These are phyloP conservation scores for Roridomyces roridus DNA, from an alignment of 768 basidiomycete species.

Conservation along the genomic window DNA sequence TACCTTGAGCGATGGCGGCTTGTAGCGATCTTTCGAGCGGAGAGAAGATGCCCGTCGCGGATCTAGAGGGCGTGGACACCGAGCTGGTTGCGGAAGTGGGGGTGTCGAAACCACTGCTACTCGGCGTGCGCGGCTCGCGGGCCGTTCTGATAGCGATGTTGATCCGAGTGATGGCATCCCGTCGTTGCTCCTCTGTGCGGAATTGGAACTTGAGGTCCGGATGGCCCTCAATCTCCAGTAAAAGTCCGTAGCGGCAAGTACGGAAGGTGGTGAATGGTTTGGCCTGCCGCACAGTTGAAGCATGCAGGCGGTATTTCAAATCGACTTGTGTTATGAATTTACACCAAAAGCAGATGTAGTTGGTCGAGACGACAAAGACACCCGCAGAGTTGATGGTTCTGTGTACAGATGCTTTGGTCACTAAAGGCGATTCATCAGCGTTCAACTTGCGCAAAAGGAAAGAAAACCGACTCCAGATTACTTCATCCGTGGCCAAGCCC, in stretches of 20 bases:
- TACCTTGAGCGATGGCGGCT: slow-evolving; percentile 32
- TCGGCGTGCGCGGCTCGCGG: slow-evolving; percentile 15
- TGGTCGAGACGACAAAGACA: slow-evolving; percentile 46
- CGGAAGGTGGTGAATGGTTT: slow-evolving; percentile 36
- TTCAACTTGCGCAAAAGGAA: background rate
- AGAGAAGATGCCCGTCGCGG: slow-evolving; percentile 46
- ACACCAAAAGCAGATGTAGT: slow-evolving; percentile 54
- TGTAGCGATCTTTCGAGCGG: slow-evolving; percentile 50
- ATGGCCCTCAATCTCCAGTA: slow-evolving; percentile 53
- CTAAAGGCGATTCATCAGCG: slow-evolving; percentile 26
- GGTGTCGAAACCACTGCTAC: slow-evolving; percentile 1
- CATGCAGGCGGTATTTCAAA: slow-evolving; percentile 49
- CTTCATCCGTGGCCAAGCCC: slow-evolving; percentile 36
- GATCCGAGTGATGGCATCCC: slow-evolving; percentile 49
- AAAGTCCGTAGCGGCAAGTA: slow-evolving; percentile 42
- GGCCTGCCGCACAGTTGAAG: slow-evolving; percentile 46
- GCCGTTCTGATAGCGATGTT: slow-evolving; percentile 24
- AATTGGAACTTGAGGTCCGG: slow-evolving; percentile 57
- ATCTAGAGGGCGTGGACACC: slow-evolving; percentile 18
- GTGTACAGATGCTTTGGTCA: slow-evolving; percentile 42
- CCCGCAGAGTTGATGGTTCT: slow-evolving; percentile 44
- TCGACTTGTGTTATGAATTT: slow-evolving; percentile 44
- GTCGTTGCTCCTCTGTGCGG: slow-evolving; percentile 43
- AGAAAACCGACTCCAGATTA: slow-evolving; percentile 42
- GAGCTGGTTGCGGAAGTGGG: background rate